A percentile compares a stretch with the other conserved stretches of the same genome.
Conservation (phyloP, 2,329 filamentous ascomycete species). For the Pestalotiopsis fici region DNA sequence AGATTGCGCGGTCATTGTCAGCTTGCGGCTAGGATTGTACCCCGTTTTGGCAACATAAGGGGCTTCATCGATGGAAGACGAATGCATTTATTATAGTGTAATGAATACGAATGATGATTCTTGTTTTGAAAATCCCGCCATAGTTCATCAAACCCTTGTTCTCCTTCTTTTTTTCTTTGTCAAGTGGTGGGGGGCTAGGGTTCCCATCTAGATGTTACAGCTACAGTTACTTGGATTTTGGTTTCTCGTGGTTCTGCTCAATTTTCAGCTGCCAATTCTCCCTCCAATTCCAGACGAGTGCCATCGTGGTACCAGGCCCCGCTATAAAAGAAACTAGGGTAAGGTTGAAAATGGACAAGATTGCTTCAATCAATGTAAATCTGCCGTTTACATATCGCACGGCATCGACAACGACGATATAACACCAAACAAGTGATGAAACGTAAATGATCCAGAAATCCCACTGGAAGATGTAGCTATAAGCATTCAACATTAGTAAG, state of each 20-base stretch:
- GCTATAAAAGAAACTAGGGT: slow-evolving; percentile 16
- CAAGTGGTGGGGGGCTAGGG: too few relatives aligned
- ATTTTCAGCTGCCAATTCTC: slow-evolving; percentile 26
- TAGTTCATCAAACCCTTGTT: background rate
- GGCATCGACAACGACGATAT: slow-evolving; percentile 22
- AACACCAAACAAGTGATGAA: slow-evolving; percentile 25
- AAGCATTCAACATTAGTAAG: background rate
- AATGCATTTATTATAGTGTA: background rate
- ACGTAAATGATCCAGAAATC: slow-evolving; percentile 25
- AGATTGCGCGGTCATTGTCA: too few relatives aligned
- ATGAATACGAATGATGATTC: background rate
- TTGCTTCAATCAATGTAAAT: slow-evolving; percentile 3
- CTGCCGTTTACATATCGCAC: slow-evolving; percentile 17
- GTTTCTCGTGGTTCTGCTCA: slow-evolving; percentile 12
- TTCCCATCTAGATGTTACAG: background rate
- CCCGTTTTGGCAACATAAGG: background rate
- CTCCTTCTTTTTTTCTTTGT: too few relatives aligned
- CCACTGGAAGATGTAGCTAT: slow-evolving; percentile 27
- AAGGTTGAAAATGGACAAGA: slow-evolving; percentile 17
- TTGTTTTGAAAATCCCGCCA: background rate
- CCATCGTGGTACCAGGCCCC: slow-evolving; percentile 25
- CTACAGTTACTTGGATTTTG: background rate
- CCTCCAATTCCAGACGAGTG: slow-evolving; percentile 25
- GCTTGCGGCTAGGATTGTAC: background rate
- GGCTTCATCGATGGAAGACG: background rate